phyloP scores from a whole-genome alignment of 768 basidiomycete species.

The Termitomyces sp. region DNA sequence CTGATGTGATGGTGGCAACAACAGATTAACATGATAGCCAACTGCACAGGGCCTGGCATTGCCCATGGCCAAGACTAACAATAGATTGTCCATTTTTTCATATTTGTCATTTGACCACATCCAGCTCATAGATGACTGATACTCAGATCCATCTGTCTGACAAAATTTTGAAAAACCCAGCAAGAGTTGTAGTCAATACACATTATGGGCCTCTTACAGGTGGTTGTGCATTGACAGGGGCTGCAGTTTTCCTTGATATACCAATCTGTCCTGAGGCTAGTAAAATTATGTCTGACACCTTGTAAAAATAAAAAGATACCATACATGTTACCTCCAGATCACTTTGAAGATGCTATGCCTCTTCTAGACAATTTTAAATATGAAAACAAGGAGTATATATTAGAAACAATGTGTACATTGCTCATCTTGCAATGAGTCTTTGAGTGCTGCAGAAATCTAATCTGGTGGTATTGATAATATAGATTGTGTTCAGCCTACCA shows the following conservation, averaged over 20 bases:
- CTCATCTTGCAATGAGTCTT: background rate
- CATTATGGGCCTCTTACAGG: constrained; percentile 52
- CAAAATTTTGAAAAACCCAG: constrained; percentile 38
- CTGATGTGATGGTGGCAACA: no score
- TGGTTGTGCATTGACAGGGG: constrained; percentile 54
- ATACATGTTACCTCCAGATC: constrained; percentile 58
- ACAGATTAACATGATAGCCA: no score
- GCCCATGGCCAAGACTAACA: no score
- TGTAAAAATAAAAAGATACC: constrained; percentile 50
- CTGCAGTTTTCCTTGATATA: constrained; percentile 60
- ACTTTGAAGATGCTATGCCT: constrained; percentile 59
- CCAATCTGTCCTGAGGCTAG: constrained; percentile 3
- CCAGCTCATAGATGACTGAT: constrained; percentile 3
- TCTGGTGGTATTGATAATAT: background rate
- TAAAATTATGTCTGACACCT: background rate
- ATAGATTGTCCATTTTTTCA: background rate
- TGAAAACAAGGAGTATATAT: constrained; percentile 53
- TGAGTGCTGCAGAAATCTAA: background rate
- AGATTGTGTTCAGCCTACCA: constrained; percentile 60
- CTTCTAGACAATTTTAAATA: constrained; percentile 53
- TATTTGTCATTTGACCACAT: background rate
- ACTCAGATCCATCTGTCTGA: constrained; percentile 42
- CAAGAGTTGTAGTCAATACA: constrained; percentile 46
- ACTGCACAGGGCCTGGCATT: no score
- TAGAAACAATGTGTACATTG: constrained; percentile 45